Base-by-base conservation (phyloP, 2,329 filamentous ascomycete species). In the Colletotrichum lupini region DNA sequence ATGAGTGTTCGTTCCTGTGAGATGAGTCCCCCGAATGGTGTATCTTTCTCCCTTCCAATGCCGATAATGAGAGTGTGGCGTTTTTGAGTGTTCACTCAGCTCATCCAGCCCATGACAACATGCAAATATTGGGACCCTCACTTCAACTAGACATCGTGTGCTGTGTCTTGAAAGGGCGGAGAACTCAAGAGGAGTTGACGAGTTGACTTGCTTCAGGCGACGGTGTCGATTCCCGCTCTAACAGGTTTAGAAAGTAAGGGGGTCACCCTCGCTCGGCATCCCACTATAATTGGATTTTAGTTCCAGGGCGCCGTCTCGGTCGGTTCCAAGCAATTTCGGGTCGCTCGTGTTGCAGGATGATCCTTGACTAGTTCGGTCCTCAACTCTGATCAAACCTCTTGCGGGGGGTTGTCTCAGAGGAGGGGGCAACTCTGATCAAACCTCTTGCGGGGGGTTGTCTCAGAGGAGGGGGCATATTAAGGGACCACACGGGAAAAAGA, bases 301-400 rank as follows among this genome's bases (percentile, higher is more conserved):
- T 22, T 30, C 57, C 57, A 24, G n/a, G n/a, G 32, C 46, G 49
- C n/a, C 37, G 64, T 61, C 68, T 68, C 32, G 57, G 52, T 16
- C n/a, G 42, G 30, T 24, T 22, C 28, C 57, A 24, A 32, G 5
- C 7, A 22, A 53, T 22, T 55, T 26, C 6, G 42, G 56, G 37
- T 24, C 37, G 11, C 28, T 46, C 53, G 12, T 6, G 11, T 30
- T 26, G 16, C 19, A 55, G 42, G 16, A 28, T 8, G 24, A 63
- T 28, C 69, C 69, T 60, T 56, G 65, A 19, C 55, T 64, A 63
- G 66, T 32, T 5, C 14, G n/a, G 22, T 57, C 52, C 52, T 53
- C 58, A 26, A 55, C 53, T 35, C 19, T 42, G 52, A 22, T 35
- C 30, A 42, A 19, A 26, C 30, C 19, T 49, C n/a, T 37, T 26